These are phyloP conservation scores for Debaryomycetaceae sp. DNA, from an alignment of 1,139 yeast genomes.

Conservation along the genomic window DNA sequence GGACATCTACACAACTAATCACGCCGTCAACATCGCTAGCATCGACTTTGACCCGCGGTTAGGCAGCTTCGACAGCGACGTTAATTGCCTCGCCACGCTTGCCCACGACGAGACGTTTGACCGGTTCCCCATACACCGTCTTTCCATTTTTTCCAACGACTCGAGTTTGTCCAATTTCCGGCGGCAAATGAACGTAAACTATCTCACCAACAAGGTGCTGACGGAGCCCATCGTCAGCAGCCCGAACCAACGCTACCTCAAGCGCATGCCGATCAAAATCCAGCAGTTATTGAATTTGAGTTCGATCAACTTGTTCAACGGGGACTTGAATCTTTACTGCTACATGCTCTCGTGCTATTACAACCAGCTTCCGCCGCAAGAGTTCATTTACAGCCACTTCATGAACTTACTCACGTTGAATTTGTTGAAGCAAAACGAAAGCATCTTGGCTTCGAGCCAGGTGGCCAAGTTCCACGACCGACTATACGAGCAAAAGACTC, in stretches of 20 bases:
- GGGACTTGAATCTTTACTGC: constrained; percentile 29
- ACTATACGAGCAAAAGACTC: constrained; percentile 28
- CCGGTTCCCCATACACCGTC: constrained; percentile 33
- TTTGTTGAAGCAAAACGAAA: constrained; percentile 38
- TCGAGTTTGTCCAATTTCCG: constrained; percentile 33
- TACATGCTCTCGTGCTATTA: constrained; percentile 42
- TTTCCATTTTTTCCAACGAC: constrained; percentile 38
- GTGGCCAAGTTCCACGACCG: constrained; percentile 27
- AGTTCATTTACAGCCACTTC: constrained; percentile 34
- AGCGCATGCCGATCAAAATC: constrained; percentile 31
- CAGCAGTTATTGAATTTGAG: constrained; percentile 33
- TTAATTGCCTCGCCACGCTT: constrained; percentile 1
- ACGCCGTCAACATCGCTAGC: constrained; percentile 14
- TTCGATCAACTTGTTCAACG: constrained; percentile 31
- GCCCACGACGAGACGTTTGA: constrained; percentile 17
- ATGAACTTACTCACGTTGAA: constrained; percentile 33
- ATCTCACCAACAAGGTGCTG: constrained; percentile 11
- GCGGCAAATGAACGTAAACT: constrained; percentile 24
- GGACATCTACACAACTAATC: constrained; percentile 33
- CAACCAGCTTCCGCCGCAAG: constrained; percentile 29
- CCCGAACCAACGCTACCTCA: constrained; percentile 14
- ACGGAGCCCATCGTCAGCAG: constrained; percentile 6
- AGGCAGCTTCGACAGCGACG: constrained; percentile 10
- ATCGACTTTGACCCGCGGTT: constrained; percentile 13
- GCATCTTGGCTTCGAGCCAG: constrained; percentile 26